A percentile compares a stretch with the other conserved stretches of the same genome.
Evolutionary conservation across 2,329 filamentous ascomycete species (phyloP).

Genomic region (Botrytis galanthina): DNA sequence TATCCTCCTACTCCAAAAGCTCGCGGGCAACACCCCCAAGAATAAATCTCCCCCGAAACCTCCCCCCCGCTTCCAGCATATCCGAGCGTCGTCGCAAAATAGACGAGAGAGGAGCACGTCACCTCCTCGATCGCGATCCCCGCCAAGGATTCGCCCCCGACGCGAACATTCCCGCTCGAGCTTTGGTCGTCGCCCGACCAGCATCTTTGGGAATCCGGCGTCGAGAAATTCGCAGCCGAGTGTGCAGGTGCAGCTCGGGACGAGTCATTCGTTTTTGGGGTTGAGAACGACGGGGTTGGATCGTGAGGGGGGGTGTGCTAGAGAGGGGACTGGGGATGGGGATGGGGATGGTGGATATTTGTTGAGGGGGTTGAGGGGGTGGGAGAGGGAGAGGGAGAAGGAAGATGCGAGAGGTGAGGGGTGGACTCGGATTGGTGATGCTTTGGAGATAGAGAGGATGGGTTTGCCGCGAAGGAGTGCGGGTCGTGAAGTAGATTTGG

Average conservation of each 20-base stretch:
- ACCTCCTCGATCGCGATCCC: neutral
- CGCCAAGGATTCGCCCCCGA: conserved; percentile 23
- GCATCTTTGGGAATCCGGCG: conserved; percentile 31
- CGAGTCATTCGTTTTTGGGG: conserved; percentile 36
- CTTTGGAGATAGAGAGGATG: neutral
- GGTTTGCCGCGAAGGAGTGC: neutral
- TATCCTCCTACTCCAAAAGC: conserved; percentile 37
- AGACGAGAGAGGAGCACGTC: neutral
- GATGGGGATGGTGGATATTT: conserved; percentile 20
- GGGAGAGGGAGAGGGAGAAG: conserved; percentile 18
- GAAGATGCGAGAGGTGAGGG: conserved; percentile 23
- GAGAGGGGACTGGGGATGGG: conserved; percentile 18
- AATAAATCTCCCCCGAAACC: conserved; percentile 13
- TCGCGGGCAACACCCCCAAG: conserved; percentile 23
- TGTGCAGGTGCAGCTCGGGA: conserved; percentile 32
- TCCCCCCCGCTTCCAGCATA: conserved; percentile 27
- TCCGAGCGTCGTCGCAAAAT: neutral
- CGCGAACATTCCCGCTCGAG: conserved; percentile 33
- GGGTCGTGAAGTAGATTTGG: conserved; percentile 1
- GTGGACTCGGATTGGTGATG: conserved; percentile 11
- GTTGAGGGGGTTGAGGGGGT: conserved; percentile 11
- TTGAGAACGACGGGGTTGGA: conserved; percentile 30
- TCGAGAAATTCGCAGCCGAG: conserved; percentile 32
- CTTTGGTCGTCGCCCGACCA: conserved; percentile 37
- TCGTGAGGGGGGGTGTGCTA: conserved; percentile 33